phyloP scores from a whole-genome alignment of 2,329 filamentous ascomycete species.

The Ceratocystis huliohia region DNA sequence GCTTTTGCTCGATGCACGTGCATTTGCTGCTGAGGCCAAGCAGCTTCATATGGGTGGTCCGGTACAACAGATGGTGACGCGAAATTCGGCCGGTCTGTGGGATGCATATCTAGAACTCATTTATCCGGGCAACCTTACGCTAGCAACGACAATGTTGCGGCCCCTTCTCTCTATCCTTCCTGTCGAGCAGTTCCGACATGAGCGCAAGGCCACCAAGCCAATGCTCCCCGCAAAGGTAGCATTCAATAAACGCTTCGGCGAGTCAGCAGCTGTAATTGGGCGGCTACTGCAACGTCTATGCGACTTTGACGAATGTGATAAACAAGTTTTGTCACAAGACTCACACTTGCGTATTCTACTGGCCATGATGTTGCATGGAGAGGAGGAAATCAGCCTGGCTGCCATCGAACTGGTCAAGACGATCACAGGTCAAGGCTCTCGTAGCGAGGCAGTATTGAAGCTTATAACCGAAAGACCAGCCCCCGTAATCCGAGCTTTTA shows the following conservation, averaged over 20 bases:
- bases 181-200: slow-evolving; percentile 57
- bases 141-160: slow-evolving; percentile 63
- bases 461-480: slow-evolving; percentile 33
- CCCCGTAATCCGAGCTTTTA: slow-evolving; percentile 29
- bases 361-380: slow-evolving; percentile 67
- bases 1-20: slow-evolving; percentile 34
- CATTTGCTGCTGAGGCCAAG: slow-evolving; percentile 35
- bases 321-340: slow-evolving; percentile 57
- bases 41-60: slow-evolving; percentile 48
- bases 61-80: slow-evolving; percentile 54
- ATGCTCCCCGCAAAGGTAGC: slow-evolving; percentile 40
- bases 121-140: slow-evolving; percentile 49
- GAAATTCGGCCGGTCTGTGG: slow-evolving; percentile 66
- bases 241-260: slow-evolving; percentile 62
- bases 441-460: slow-evolving; percentile 38
- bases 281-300: slow-evolving; percentile 66
- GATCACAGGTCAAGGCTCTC: slow-evolving; percentile 53
- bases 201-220: slow-evolving; percentile 34
- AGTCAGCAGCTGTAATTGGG: slow-evolving; percentile 47
- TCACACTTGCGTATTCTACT: slow-evolving; percentile 59
- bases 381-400: slow-evolving; percentile 65
- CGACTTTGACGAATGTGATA: slow-evolving; percentile 57
- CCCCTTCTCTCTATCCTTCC: slow-evolving; percentile 59
- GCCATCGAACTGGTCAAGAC: slow-evolving; percentile 73
- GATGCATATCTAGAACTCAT: slow-evolving; percentile 59